Percentiles rank a stretch among this genome's conserved stretches.
phyloP scores from a whole-genome alignment of 352 stramenopile species.

The Globisporangium splendens region DNA sequence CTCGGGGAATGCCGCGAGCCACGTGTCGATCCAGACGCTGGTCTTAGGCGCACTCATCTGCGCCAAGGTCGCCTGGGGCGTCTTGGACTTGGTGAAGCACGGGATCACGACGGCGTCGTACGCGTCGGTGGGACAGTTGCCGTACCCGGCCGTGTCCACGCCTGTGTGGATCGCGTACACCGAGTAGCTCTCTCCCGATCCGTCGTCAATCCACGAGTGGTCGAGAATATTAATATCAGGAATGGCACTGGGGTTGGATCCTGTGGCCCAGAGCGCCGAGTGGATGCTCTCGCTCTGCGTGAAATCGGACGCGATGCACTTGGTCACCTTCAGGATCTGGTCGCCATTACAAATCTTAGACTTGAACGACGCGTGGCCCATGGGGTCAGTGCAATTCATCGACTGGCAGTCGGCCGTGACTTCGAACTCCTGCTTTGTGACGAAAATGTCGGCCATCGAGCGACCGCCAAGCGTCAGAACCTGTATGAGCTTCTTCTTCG shows the following conservation, averaged over 20 bases:
- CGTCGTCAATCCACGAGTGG: constrained; percentile 6
- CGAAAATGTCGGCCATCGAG: constrained; percentile 29
- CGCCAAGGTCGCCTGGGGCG: background rate
- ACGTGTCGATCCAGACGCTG: constrained; percentile 12
- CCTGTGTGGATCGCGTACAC: constrained; percentile 12
- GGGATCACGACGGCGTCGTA: constrained; percentile 11
- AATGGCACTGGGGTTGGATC: background rate
- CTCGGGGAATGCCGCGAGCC: constrained; percentile 10
- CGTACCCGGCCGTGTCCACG: background rate
- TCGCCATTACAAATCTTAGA: constrained; percentile 19
- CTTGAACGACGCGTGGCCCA: constrained; percentile 11
- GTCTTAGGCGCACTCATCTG: constrained; percentile 5
- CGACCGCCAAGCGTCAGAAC: constrained; percentile 23
- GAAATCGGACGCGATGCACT: constrained; percentile 23
- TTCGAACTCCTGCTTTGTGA: constrained; percentile 22
- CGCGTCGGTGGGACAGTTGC: background rate
- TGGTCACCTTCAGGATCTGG: constrained; percentile 18
- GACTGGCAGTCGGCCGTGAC: constrained; percentile 10
- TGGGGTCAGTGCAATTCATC: constrained; percentile 17
- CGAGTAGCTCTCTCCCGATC: background rate
- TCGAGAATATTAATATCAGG: constrained; percentile 2
- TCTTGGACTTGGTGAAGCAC: background rate
- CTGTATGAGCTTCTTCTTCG: constrained; percentile 16
- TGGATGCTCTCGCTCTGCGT: constrained; percentile 1
- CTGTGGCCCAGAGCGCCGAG: constrained; percentile 26